Evolutionary conservation across 2,329 filamentous ascomycete genomes (phyloP), one percentile per base, ranked within the genome.

Genomic region (Boeremia exigua): DNA sequence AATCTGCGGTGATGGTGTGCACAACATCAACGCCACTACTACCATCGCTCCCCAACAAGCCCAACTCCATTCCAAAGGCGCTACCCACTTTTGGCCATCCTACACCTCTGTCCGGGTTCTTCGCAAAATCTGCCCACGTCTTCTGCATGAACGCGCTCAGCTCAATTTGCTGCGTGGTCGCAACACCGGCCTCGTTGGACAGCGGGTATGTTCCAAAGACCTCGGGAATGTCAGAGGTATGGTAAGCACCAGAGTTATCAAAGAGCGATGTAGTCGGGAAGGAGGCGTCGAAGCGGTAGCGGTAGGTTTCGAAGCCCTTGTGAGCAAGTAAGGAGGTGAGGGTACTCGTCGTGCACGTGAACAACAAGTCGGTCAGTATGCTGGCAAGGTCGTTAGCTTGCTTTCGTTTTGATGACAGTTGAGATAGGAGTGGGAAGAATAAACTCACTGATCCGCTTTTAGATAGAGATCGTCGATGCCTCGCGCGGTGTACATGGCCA

Each of bases 71-170:
- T 1, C 40, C 46, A 8, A 47, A 14, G 9, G 30, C 40, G 30
- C 47, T 55, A 2, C 50, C 47, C 9, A 60, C 54, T 14, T 37
- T 58, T 2, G 48, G 42, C 58, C 60, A 62, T 10, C 60, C 58
- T 4, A 56, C 57, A 14, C 60, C 58, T 10, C 33, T 40, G 15
- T 14, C 15, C 0, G 66, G 63, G 42, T 65, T 43, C 40, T 60
- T 65, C 6, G 66, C 63, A 51, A 69, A 70, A 0, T 39, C 53
- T 4, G 66, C 66, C 67, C 67, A 70, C 0, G 59, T 63, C 12
- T 39, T 53, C 17, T 60, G 59, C 66, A 70, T 68, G 14, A 58
- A 60, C 2, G 60, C 34, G 32, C 65, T 68, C 2, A 69, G 51
- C 4, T 43, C 17, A 7, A 56, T 60, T 34, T 69, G 58, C 47